A percentile compares a stretch with the other conserved stretches of the same genome.
phyloP scores from a whole-genome alignment of 768 basidiomycete species.

The Gloeostereum incarnatum region DNA sequence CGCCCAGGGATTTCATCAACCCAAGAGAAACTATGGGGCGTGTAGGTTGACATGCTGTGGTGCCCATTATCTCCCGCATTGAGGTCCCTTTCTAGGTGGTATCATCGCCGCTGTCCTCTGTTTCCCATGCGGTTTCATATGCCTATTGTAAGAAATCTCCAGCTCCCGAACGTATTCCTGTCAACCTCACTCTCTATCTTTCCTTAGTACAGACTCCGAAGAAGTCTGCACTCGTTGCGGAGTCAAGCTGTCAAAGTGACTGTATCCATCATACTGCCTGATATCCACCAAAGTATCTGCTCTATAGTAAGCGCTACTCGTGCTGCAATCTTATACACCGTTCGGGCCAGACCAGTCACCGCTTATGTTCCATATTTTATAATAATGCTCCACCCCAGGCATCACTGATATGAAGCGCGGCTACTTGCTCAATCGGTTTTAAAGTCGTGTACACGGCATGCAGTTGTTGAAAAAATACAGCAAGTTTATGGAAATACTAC shows the following conservation, averaged over 20 bases:
- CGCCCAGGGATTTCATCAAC: slow-evolving; percentile 15
- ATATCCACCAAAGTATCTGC: neutral
- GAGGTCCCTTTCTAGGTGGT: slow-evolving; percentile 5
- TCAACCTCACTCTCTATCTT: neutral
- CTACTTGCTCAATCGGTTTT: neutral
- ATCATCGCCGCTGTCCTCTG: slow-evolving; percentile 14
- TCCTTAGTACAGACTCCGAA: slow-evolving; percentile 19
- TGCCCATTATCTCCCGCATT: neutral
- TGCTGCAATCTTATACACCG: neutral
- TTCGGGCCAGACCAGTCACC: neutral
- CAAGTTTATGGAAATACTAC: neutral
- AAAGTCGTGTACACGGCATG: neutral
- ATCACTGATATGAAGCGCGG: neutral
- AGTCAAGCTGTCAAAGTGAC: slow-evolving; percentile 15
- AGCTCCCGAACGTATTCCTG: neutral
- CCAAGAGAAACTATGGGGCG: slow-evolving; percentile 13
- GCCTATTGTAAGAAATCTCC: slow-evolving; percentile 15
- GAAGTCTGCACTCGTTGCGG: slow-evolving; percentile 22
- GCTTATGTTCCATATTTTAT: neutral
- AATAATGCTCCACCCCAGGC: neutral
- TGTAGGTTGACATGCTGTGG: neutral
- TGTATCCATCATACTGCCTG: too few species aligned
- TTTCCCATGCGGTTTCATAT: slow-evolving; percentile 19
- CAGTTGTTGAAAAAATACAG: neutral
- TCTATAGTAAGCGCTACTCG: neutral